phyloP scores from a whole-genome alignment of 805 yeast genomes.

The Nakazawaea wickerhamii region DNA sequence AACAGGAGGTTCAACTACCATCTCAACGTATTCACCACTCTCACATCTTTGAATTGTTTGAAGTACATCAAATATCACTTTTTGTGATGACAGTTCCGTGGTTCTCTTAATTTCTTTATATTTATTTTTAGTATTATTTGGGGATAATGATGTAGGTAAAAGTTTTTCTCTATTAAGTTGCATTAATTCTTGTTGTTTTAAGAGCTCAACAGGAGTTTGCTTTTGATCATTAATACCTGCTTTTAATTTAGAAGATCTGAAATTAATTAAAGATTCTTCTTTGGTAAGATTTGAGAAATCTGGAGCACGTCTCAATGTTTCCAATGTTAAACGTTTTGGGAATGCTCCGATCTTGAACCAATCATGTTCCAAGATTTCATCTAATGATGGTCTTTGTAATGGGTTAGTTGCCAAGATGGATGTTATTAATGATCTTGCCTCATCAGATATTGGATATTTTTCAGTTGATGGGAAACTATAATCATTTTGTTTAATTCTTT shows the following conservation, averaged over 20 bases:
- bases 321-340: constrained; percentile 63
- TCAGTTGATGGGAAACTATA: constrained; percentile 70
- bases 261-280: constrained; percentile 61
- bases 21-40: constrained; percentile 6
- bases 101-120: constrained; percentile 58
- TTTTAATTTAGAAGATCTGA: constrained; percentile 55
- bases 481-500: constrained; percentile 80
- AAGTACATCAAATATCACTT: constrained; percentile 13
- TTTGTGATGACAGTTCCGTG: constrained; percentile 23
- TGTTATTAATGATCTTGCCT: constrained; percentile 67
- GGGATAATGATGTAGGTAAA: constrained; percentile 86
- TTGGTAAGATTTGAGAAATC: constrained; percentile 46
- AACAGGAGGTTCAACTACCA: constrained; percentile 48
- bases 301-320: constrained; percentile 60
- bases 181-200: constrained; percentile 56
- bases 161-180: constrained; percentile 64
- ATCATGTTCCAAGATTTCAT: constrained; percentile 71
- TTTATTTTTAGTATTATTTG: constrained; percentile 84
- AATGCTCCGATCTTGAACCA: constrained; percentile 82
- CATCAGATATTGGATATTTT: constrained; percentile 51
- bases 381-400: constrained; percentile 69
- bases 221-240: constrained; percentile 47
- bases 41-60: constrained; percentile 12
- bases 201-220: constrained; percentile 64
- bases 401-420: constrained; percentile 79